Evolutionary conservation across 805 yeast genomes (phyloP).

Genomic region (Candida sanyiensis): DNA sequence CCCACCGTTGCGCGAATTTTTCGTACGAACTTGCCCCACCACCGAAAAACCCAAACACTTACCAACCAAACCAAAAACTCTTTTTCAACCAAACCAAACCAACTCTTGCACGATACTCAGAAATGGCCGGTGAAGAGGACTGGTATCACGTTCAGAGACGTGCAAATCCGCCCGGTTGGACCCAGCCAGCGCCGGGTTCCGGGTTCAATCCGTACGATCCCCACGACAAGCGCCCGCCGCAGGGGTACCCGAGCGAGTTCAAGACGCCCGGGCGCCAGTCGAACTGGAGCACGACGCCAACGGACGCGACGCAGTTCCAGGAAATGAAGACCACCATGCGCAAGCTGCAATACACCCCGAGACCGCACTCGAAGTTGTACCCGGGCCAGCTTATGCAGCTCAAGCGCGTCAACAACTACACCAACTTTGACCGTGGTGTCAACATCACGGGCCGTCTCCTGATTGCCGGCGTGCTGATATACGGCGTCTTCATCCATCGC

Average conservation of each 20-base stretch:
- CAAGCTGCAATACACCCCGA: slow-evolving; percentile 66
- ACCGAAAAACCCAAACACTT: no score
- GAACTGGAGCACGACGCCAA: slow-evolving; percentile 51
- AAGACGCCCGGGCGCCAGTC: slow-evolving; percentile 59
- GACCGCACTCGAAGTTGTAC: slow-evolving; percentile 68
- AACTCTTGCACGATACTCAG: background rate
- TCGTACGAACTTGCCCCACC: no score
- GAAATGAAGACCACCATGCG: slow-evolving; percentile 71
- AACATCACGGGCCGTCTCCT: slow-evolving; percentile 47
- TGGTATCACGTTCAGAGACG: slow-evolving; percentile 43
- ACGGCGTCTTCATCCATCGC: slow-evolving; percentile 65
- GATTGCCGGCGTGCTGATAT: slow-evolving; percentile 44
- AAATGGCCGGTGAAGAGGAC: slow-evolving; percentile 8
- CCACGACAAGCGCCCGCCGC: slow-evolving; percentile 66
- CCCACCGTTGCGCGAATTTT: no score
- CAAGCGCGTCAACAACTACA: slow-evolving; percentile 48
- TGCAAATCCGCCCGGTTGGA: slow-evolving; percentile 77
- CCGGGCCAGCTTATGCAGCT: slow-evolving; percentile 77
- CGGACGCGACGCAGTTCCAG: slow-evolving; percentile 60
- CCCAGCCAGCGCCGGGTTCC: slow-evolving; percentile 43
- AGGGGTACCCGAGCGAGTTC: slow-evolving; percentile 83
- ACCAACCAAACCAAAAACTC: no score
- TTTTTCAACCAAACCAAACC: background rate
- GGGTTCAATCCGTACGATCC: slow-evolving; percentile 78
- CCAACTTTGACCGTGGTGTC: slow-evolving; percentile 54